Percentiles rank a stretch among this genome's conserved stretches.
These are phyloP conservation scores for Ettlia oleoabundans DNA, from an alignment of 139 green algal genomes.

Conservation along the genomic window DNA sequence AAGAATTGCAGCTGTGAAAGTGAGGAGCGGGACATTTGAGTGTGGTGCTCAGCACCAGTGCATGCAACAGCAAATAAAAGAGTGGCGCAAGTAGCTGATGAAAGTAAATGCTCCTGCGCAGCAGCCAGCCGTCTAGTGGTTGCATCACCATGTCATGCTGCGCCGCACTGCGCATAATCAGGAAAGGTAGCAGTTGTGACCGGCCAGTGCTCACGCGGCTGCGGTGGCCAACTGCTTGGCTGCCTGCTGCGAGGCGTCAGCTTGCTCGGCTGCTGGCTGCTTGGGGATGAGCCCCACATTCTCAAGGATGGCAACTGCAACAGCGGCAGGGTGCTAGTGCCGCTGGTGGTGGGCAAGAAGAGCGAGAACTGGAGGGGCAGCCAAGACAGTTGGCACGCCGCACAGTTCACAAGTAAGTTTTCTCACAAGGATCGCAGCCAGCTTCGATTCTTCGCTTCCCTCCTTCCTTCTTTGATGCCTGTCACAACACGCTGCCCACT, in stretches of 20 bases:
- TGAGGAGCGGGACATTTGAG: neutral
- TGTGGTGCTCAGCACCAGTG: too few relatives aligned
- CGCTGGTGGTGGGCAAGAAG: neutral
- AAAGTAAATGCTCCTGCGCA: neutral
- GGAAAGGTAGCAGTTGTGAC: neutral
- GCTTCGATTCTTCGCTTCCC: too few relatives aligned
- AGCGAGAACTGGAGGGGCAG: neutral
- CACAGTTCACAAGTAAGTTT: too few relatives aligned
- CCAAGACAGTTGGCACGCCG: neutral
- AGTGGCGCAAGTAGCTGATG: neutral
- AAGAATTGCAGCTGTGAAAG: neutral
- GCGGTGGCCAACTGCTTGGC: neutral
- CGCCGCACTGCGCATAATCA: neutral
- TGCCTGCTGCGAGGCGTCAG: neutral
- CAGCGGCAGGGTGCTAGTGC: too few relatives aligned
- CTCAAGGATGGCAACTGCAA: conserved; percentile 31
- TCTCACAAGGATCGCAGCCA: too few relatives aligned
- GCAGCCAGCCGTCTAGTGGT: neutral
- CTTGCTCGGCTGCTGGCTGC: conserved; percentile 15
- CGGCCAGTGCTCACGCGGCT: neutral
- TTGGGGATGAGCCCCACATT: conserved; percentile 55
- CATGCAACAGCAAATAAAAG: neutral
- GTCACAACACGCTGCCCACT: neutral
- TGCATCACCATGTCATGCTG: neutral
- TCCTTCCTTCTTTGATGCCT: too few relatives aligned